Percentiles rank a stretch among this genome's conserved stretches.
Conservation (phyloP, 768 basidiomycete genomes). For the Brasilioporus rufonigricans region DNA sequence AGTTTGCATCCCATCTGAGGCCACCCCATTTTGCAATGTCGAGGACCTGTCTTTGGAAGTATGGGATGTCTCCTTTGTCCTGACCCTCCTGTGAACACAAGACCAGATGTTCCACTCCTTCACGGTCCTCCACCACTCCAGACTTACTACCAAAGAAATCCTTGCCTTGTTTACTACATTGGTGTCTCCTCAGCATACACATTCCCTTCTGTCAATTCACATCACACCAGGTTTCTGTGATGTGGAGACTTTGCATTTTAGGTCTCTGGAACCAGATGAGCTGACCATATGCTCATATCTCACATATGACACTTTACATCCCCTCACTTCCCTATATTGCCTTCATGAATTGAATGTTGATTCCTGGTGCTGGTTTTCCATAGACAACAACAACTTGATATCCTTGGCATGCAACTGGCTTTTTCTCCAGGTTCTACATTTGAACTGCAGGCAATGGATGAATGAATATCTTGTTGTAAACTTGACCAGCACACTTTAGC, state of each 20-base stretch:
- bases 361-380: not conserved
- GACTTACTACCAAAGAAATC: too few species aligned
- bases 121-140: too few species aligned
- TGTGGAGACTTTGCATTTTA: too few species aligned
- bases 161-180: too few species aligned
- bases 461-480: not conserved
- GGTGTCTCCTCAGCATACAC: too few species aligned
- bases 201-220: too few species aligned
- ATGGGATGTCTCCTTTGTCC: not conserved
- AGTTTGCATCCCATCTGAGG: not conserved
- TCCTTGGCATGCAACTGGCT: not conserved
- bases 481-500: too few species aligned
- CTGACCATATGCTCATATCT: not conserved
- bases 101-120: too few species aligned
- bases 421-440: not conserved
- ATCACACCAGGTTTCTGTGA: too few species aligned
- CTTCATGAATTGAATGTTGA: not conserved
- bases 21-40: not conserved
- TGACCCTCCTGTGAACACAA: too few species aligned
- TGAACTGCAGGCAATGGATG: not conserved
- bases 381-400: not conserved
- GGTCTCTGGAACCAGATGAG: not conserved
- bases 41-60: not conserved
- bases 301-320: too few species aligned
- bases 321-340: not conserved